Evolutionary conservation across 805 yeast genomes (phyloP).

Genomic region (Candida bentonensis): DNA sequence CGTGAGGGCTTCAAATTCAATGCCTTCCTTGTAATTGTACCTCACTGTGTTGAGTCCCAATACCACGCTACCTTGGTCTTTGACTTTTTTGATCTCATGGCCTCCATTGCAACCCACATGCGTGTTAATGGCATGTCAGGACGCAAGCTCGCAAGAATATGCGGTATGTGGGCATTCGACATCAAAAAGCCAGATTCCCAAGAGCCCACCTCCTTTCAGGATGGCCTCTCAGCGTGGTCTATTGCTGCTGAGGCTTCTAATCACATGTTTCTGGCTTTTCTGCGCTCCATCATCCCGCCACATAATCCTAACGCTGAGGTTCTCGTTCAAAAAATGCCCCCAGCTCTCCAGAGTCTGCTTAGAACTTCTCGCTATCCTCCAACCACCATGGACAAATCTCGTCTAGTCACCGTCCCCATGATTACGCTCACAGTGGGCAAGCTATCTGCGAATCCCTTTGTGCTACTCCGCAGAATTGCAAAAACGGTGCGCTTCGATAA

Average conservation of each 20-base stretch:
- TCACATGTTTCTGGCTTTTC: slow-evolving; percentile 62
- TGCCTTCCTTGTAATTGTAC: slow-evolving; percentile 73
- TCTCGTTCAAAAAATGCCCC: slow-evolving; percentile 35
- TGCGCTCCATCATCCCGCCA: slow-evolving; percentile 62
- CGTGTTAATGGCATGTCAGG: slow-evolving; percentile 68
- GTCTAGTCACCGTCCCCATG: slow-evolving; percentile 43
- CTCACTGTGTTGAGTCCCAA: slow-evolving; percentile 66
- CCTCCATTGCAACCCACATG: slow-evolving; percentile 65
- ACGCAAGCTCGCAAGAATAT: slow-evolving; percentile 63
- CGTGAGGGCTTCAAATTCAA: slow-evolving; percentile 51
- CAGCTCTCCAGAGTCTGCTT: slow-evolving; percentile 47
- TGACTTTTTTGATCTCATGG: slow-evolving; percentile 71
- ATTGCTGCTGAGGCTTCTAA: slow-evolving; percentile 77
- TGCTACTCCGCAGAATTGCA: slow-evolving; percentile 44
- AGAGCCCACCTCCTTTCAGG: slow-evolving; percentile 36
- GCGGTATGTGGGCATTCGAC: slow-evolving; percentile 82
- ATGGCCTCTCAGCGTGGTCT: slow-evolving; percentile 66
- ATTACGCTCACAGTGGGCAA: slow-evolving; percentile 39
- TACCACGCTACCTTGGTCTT: slow-evolving; percentile 84
- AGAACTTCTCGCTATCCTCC: slow-evolving; percentile 71
- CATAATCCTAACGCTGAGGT: slow-evolving; percentile 39
- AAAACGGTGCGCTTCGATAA: slow-evolving; percentile 54
- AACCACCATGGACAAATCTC: slow-evolving; percentile 26
- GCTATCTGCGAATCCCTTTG: slow-evolving; percentile 36
- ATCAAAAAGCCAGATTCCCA: slow-evolving; percentile 14